Base-by-base conservation (phyloP, 495 filamentous ascomycete genomes). In the Penicillium canariense region DNA sequence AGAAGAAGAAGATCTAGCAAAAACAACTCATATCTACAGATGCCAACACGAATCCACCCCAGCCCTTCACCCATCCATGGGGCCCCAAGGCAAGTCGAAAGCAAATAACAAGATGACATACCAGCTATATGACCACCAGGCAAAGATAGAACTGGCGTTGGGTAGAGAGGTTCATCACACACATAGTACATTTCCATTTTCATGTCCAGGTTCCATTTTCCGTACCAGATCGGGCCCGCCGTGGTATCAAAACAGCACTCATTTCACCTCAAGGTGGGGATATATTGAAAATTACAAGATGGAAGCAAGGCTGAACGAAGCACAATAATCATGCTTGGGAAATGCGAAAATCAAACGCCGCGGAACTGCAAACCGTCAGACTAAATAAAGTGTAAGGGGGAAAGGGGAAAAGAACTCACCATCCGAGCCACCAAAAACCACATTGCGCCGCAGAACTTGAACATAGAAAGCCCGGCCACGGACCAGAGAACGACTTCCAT, bases 371-470 rank as follows among this genome's bases (percentile, higher is more conserved):
- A 9, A 9, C 23, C 1, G 43, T 71, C 61, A 71, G 67, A n/a
- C n/a, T 48, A 42, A 22, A 28, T 26, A 22, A 5, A 25, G 9
- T n/a, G n/a, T 12, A 27, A 54, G 27, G 22, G 0, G 4, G 27
- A 42, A 3, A 38, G n/a, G 7, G 9, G 3, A 42, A 12, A 4
- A 23, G 8, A 42, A 60, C 65, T 60, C 39, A 69, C 93, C 85
- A 96, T 82, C 61, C 94, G 80, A 53, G 96, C 85, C 63, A 97
- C 79, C 80, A 97, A 84, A 70, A 95, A 99, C 95, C 95, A 99
- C 68, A 90, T 73, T 0, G 89, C 89, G 8, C 95, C 95, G 28
- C 91, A 67, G 62, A 97, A 97, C 68, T 95, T 91, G 70, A 99
- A 92, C 17, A 86, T 83, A 3, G 84, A 88, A 48, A 97, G 67